These are phyloP conservation scores for Phytophthora hibernalis DNA, from an alignment of 352 stramenopile species.

Conservation along the genomic window DNA sequence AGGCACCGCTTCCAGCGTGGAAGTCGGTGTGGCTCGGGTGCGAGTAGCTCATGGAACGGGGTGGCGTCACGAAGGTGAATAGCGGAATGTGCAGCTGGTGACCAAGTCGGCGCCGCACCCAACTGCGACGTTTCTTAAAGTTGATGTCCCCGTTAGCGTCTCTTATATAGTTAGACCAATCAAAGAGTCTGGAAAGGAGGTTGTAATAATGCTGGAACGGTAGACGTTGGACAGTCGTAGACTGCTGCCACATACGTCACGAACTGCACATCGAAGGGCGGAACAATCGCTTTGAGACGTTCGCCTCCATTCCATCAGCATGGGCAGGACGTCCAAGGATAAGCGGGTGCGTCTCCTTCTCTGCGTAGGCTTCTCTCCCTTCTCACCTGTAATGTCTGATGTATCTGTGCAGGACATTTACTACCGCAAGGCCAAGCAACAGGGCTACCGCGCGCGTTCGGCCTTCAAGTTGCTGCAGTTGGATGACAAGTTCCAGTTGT, in stretches of 20 bases:
- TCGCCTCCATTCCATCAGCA: constrained; percentile 33
- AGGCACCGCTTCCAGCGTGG: constrained; percentile 2
- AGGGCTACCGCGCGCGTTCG: constrained; percentile 96
- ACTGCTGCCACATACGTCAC: constrained; percentile 21
- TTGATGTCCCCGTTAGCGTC: constrained; percentile 14
- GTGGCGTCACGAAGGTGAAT: constrained; percentile 8
- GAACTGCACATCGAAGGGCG: constrained; percentile 12
- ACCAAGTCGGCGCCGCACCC: constrained; percentile 4
- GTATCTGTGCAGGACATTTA: constrained; percentile 85
- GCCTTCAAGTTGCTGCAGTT: constrained; percentile 99
- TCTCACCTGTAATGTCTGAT: not conserved
- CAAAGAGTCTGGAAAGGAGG: not conserved
- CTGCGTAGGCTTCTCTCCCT: not conserved
- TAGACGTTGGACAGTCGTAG: constrained; percentile 11
- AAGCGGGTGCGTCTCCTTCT: constrained; percentile 76
- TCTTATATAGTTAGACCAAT: constrained; percentile 4
- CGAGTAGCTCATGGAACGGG: constrained; percentile 29
- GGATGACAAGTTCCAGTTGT: constrained; percentile 97
- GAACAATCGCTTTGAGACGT: constrained; percentile 22
- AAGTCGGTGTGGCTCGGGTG: constrained; percentile 26
- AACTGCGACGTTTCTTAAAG: constrained; percentile 12
- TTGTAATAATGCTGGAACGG: not conserved
- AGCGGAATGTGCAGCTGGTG: constrained; percentile 19
- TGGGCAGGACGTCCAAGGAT: constrained; percentile 92
- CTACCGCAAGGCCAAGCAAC: constrained; percentile 93